Conservation (phyloP, 129 eudicot genomes). For the Flaveria sonorensis region DNA sequence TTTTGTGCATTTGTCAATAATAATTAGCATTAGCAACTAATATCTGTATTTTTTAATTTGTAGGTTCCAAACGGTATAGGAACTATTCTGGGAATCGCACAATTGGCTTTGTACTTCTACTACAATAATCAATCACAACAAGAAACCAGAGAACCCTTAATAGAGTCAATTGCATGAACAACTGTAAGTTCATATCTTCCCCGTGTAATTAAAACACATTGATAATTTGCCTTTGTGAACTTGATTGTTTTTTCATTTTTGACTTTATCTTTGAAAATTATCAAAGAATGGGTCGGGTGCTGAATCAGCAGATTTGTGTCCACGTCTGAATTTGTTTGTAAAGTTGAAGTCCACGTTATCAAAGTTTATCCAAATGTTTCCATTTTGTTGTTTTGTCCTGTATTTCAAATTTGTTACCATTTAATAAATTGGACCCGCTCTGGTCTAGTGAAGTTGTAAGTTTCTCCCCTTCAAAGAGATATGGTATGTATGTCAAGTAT, state of each 20-base stretch:
- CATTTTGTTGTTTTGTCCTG: slow-evolving; percentile 12
- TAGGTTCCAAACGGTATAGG: slow-evolving; percentile 95
- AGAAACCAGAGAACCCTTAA: slow-evolving; percentile 55
- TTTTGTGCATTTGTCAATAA: background rate
- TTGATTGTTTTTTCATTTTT: slow-evolving; percentile 6
- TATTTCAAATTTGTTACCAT: background rate
- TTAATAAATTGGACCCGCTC: background rate
- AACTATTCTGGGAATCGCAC: slow-evolving; percentile 59
- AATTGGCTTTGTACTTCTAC: slow-evolving; percentile 56
- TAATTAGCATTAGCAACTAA: background rate
- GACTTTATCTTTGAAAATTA: slow-evolving; percentile 26
- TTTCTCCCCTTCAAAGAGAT: background rate
- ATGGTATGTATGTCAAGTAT: background rate
- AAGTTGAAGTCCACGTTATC: slow-evolving; percentile 9
- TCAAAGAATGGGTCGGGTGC: slow-evolving; percentile 14
- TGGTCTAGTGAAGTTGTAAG: background rate
- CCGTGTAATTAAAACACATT: slow-evolving; percentile 11
- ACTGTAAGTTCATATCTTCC: slow-evolving; percentile 16
- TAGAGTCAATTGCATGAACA: slow-evolving; percentile 57
- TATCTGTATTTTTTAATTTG: slow-evolving; percentile 25
- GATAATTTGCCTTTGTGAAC: slow-evolving; percentile 7
- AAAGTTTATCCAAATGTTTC: slow-evolving; percentile 15
- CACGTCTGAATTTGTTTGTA: slow-evolving; percentile 23
- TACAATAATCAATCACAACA: slow-evolving; percentile 43
- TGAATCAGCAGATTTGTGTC: slow-evolving; percentile 12